These are phyloP conservation scores for Apiotrichum gracile DNA, from an alignment of 1,284 basidiomycete genomes.

Conservation along the genomic window DNA sequence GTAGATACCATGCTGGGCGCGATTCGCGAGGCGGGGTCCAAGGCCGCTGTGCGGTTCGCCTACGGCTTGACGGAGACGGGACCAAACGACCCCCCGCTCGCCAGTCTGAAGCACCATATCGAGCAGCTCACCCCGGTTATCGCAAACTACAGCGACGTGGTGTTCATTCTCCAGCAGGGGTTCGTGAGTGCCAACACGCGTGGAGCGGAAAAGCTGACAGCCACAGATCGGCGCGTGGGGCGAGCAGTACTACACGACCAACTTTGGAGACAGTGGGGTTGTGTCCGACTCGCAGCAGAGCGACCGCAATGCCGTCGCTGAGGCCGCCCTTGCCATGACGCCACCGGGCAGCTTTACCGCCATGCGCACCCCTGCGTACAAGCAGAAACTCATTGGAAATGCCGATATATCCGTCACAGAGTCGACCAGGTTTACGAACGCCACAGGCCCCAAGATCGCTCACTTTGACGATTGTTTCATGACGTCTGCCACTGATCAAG, in stretches of 20 bases:
- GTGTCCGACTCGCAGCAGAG: not conserved
- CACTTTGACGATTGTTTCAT: not conserved
- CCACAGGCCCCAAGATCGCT: not conserved
- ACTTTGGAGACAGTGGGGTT: not conserved
- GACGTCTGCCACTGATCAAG: not conserved
- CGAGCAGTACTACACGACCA: not conserved
- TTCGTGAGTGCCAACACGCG: not conserved
- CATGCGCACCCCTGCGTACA: not conserved
- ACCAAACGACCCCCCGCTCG: not conserved
- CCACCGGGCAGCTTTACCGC: not conserved
- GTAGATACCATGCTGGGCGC: not conserved
- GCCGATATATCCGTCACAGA: not conserved
- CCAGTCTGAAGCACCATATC: not conserved
- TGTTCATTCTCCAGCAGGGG: not conserved
- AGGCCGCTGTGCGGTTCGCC: not conserved
- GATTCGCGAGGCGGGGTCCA: not conserved
- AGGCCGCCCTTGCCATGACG: not conserved
- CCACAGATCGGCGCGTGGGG: not conserved
- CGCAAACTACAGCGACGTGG: not conserved
- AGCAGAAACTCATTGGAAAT: not conserved
- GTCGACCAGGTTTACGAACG: not conserved
- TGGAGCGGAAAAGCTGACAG: too few species aligned
- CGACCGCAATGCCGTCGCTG: not conserved
- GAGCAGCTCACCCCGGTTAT: not conserved
- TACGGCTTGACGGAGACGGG: not conserved